These are phyloP conservation scores for Backusella westeae DNA, from an alignment of 192 early-diverging fungal species.

Conservation along the genomic window DNA sequence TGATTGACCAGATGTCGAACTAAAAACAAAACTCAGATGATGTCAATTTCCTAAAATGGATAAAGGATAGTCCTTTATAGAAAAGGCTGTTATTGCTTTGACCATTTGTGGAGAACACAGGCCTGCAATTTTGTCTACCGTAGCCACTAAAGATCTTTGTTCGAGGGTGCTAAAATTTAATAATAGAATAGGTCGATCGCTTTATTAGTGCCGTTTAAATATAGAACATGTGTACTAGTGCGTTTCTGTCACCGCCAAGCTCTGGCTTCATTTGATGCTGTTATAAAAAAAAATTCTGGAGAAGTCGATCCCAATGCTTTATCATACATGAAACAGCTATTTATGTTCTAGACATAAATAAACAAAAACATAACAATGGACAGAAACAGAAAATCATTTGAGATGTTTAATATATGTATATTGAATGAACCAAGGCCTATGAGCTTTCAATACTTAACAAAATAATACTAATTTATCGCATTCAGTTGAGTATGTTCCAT, in stretches of 20 bases:
- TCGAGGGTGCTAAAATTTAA: background rate
- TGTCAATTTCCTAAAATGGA: background rate
- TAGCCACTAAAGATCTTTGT: background rate
- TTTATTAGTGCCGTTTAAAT: slow-evolving; percentile 3
- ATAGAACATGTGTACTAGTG: background rate
- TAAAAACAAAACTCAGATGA: slow-evolving; percentile 9
- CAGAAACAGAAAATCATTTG: background rate
- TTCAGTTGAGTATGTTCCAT: background rate
- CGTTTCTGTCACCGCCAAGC: background rate
- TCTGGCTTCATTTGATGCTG: background rate
- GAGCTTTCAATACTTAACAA: background rate
- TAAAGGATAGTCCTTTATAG: background rate
- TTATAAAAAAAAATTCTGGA: background rate
- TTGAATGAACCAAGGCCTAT: background rate
- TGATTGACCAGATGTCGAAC: background rate
- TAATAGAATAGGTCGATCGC: background rate
- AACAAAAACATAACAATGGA: background rate
- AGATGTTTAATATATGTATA: background rate
- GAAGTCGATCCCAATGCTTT: background rate
- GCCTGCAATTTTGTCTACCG: background rate
- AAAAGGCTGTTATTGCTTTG: background rate
- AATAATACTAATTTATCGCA: background rate
- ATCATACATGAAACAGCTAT: background rate
- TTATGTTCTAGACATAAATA: background rate
- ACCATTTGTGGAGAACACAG: background rate